Evolutionary conservation across 176 grass and related monocot genomes (phyloP).

Genomic region (Phragmites australis): DNA sequence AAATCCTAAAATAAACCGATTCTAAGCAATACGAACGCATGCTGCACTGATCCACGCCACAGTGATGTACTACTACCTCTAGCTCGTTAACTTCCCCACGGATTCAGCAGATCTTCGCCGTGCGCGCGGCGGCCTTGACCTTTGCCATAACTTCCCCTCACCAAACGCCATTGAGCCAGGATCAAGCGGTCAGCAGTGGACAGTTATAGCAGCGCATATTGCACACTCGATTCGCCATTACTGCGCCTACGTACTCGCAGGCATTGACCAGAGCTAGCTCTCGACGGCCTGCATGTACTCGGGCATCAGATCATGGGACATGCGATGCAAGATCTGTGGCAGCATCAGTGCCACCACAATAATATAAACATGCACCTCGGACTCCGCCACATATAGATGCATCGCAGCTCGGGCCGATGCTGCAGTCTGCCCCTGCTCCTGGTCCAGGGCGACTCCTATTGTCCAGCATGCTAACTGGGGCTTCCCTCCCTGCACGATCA

Average conservation of each 20-base stretch:
- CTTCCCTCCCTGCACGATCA: not conserved
- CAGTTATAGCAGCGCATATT: not conserved
- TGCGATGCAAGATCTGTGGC: not conserved
- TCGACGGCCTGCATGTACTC: not conserved
- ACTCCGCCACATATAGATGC: not conserved
- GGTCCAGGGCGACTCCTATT: conserved; percentile 16
- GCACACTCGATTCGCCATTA: not conserved
- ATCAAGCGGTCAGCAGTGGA: not conserved
- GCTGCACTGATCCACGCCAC: not conserved
- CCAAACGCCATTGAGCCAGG: not conserved
- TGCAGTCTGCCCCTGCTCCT: not conserved
- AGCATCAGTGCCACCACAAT: not conserved
- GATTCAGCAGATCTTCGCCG: not conserved
- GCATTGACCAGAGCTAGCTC: not conserved
- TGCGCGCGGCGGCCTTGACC: not conserved
- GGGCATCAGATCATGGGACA: not conserved
- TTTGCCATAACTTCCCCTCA: conserved; percentile 4
- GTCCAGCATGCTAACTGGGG: not conserved
- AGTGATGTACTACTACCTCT: not conserved
- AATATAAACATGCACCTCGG: conserved; percentile 9
- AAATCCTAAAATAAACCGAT: no score
- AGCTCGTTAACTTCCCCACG: not conserved
- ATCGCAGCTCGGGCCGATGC: no score
- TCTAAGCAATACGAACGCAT: not conserved
- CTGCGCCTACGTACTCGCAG: not conserved